Evolutionary conservation across 2,329 filamentous ascomycete species (phyloP).

Genomic region (Fusarium oligoseptatum): DNA sequence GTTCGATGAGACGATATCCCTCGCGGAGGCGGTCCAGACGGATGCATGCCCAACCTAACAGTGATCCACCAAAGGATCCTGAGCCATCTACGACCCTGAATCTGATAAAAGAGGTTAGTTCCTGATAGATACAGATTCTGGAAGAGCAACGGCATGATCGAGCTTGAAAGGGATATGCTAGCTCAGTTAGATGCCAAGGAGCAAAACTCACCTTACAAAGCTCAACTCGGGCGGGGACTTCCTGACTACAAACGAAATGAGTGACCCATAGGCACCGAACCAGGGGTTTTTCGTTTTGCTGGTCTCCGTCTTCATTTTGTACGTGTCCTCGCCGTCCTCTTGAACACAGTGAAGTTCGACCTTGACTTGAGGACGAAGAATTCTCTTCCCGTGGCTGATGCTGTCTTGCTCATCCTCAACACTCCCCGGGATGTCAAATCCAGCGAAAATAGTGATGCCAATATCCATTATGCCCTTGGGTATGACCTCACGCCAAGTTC

Average conservation of each 20-base stretch:
- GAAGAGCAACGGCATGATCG: too few species aligned
- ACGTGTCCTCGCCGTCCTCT: too few species aligned
- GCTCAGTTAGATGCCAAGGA: too few species aligned
- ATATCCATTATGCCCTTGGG: too few species aligned
- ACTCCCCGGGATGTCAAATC: background rate
- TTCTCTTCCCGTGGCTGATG: too few species aligned
- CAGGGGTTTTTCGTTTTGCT: background rate
- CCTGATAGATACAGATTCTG: background rate
- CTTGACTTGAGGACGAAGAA: background rate
- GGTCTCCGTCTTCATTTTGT: background rate
- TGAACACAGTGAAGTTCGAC: background rate
- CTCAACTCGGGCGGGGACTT: background rate
- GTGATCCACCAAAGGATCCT: fast-evolving
- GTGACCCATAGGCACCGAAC: background rate
- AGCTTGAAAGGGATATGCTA: too few species aligned
- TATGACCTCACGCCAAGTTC: background rate
- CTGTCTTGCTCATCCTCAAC: too few species aligned
- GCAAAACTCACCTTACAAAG: background rate
- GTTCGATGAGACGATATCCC: background rate
- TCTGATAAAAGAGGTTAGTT: background rate
- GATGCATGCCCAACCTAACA: background rate
- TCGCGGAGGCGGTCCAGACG: background rate
- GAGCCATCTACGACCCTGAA: background rate
- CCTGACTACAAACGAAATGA: background rate
- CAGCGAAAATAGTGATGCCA: background rate